These are phyloP conservation scores for Colletotrichum sp. DNA, from an alignment of 2,329 filamentous ascomycete species.

Conservation along the genomic window DNA sequence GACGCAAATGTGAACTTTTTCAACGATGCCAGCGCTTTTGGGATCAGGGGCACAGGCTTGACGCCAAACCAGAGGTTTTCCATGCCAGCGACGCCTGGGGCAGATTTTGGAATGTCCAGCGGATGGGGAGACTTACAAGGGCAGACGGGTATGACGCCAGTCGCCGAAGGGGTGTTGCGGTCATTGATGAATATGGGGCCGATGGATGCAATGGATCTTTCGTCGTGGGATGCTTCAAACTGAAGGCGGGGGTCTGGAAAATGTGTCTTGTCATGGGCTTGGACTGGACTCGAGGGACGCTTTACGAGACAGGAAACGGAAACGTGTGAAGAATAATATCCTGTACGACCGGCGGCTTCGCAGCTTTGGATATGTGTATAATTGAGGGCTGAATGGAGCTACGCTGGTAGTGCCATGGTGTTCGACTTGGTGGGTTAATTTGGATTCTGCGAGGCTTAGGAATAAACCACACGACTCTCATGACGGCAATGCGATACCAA, in stretches of 20 bases:
- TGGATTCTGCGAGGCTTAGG: background rate
- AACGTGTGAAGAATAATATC: background rate
- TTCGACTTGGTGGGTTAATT: background rate
- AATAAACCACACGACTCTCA: background rate
- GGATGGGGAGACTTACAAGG: constrained; percentile 50
- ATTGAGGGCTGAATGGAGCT: background rate
- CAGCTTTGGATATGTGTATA: background rate
- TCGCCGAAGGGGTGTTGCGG: constrained; percentile 62
- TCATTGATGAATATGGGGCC: constrained; percentile 64
- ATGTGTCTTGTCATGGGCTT: constrained; percentile 2
- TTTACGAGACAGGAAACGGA: background rate
- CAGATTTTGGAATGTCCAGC: constrained; percentile 46
- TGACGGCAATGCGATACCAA: background rate
- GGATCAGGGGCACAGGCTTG: constrained; percentile 35
- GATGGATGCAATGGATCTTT: constrained; percentile 66
- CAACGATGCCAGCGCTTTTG: constrained; percentile 42
- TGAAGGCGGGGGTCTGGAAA: background rate
- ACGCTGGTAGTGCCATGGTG: background rate
- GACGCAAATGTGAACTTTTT: constrained; percentile 47
- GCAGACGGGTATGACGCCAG: constrained; percentile 56
- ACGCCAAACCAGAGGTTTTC: constrained; percentile 37
- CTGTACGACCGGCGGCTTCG: background rate
- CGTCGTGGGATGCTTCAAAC: constrained; percentile 47
- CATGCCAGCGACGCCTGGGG: constrained; percentile 40
- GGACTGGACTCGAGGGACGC: background rate